phyloP scores from a whole-genome alignment of 345 rosid species.

The Hypericum perforatum region DNA sequence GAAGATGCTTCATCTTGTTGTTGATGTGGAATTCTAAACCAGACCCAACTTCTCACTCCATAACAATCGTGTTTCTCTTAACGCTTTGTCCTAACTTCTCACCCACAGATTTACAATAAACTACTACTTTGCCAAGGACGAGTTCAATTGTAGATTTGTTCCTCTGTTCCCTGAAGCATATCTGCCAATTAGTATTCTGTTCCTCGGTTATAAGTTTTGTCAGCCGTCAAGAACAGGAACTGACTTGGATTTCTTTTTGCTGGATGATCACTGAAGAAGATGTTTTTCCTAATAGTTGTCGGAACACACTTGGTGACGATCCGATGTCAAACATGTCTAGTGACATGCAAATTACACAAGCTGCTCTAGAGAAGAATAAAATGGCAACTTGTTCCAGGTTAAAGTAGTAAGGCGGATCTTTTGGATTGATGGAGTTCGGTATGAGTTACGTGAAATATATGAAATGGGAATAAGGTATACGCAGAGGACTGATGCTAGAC shows the following conservation, averaged over 20 bases:
- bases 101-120: slow-evolving; percentile 72
- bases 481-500: no score
- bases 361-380: slow-evolving; percentile 53
- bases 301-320: slow-evolving; percentile 33
- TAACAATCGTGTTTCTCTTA: neutral
- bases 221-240: slow-evolving; percentile 82
- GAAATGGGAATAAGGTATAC: slow-evolving; percentile 75
- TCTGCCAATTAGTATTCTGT: slow-evolving; percentile 47
- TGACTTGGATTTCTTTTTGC: slow-evolving; percentile 68
- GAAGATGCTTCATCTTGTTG: no score
- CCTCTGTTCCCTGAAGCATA: slow-evolving; percentile 59
- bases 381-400: slow-evolving; percentile 40
- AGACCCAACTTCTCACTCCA: no score
- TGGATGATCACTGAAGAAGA: slow-evolving; percentile 67
- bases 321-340: slow-evolving; percentile 26
- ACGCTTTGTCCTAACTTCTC: no score
- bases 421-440: slow-evolving; percentile 67
- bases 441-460: slow-evolving; percentile 68
- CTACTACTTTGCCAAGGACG: slow-evolving; percentile 76
- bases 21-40: no score
- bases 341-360: slow-evolving; percentile 74
- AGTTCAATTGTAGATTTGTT: slow-evolving; percentile 50
- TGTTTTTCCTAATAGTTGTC: slow-evolving; percentile 72
- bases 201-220: slow-evolving; percentile 53
- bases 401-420: slow-evolving; percentile 70